Base-by-base conservation (phyloP, 1,139 yeast species). In the Yamadazyma songkhlaensis region DNA sequence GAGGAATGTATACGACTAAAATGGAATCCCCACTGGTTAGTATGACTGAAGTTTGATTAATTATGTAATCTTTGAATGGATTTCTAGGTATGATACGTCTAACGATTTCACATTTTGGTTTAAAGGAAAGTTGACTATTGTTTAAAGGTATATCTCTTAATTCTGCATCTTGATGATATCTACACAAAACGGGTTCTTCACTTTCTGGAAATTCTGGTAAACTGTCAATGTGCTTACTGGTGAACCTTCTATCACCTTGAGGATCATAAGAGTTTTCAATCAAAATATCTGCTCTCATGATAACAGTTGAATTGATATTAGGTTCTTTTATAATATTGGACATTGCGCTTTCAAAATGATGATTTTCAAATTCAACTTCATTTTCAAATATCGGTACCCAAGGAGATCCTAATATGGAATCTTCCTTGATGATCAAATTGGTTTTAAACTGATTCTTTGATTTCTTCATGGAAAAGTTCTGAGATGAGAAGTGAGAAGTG, bases 221-320 rank as follows among this genome's bases (percentile, higher is more conserved):
- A 23, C 59, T 46, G 15, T 58, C 51, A 2, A 66, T 60, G 26
- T 60, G 41, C 35, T 64, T 66, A 41, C 72, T 67, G 14, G 53
- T 53, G 44, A 54, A 61, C 24, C 50, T 57, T 39, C 60, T 59
- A 17, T 64, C 66, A 3, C 72, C 72, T 15, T 50, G 53, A 5
- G 69, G 63, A 25, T 63, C 70, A 51, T 66, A 77, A 2, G 55
- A 57, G 39, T 64, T 67, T 48, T 84, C 90, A 32, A 68, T 65
- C 32, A 89, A 60, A 21, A 90, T 79, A 59, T 90, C 97, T 0
- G 97, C 95, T 50, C 97, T 67, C 65, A 90, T 67, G 28, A 90
- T 84, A 23, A 88, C 94, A 0, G 97, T 85, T 7, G 97, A 90
- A 59, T 90, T 90, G 59, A 90, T 84, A 57, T 90, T 87, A 10